phyloP scores from a whole-genome alignment of 2,329 filamentous ascomycete genomes.

The Colletotrichum brevisporum region DNA sequence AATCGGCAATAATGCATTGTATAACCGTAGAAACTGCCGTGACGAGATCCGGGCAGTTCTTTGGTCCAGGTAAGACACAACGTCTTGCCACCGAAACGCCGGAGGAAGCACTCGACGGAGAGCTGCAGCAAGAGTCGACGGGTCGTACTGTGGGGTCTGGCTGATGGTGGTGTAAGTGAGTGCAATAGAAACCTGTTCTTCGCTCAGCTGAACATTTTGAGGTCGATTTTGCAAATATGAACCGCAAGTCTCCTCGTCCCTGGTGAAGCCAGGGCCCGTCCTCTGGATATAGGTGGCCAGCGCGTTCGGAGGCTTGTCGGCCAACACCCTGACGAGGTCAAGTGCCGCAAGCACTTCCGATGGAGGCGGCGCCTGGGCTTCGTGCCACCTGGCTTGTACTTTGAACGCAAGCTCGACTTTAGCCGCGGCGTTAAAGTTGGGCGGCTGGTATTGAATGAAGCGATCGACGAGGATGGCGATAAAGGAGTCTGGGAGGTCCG shows the following conservation, averaged over 20 bases:
- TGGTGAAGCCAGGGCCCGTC: conserved; percentile 81
- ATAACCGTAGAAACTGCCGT: conserved; percentile 85
- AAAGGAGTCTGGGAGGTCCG: conserved; percentile 77
- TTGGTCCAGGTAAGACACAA: conserved; percentile 86
- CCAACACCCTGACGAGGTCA: conserved; percentile 76
- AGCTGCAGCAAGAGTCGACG: conserved; percentile 71
- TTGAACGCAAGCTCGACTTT: conserved; percentile 79
- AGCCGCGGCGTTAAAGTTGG: conserved; percentile 84
- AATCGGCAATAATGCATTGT: conserved; percentile 82
- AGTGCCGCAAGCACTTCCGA: conserved; percentile 79
- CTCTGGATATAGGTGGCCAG: conserved; percentile 80
- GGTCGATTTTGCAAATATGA: conserved; percentile 68
- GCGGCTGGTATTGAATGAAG: conserved; percentile 88
- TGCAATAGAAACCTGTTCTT: conserved; percentile 86
- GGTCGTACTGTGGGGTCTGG: conserved; percentile 67
- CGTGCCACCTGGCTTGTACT: conserved; percentile 76
- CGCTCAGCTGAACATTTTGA: conserved; percentile 74
- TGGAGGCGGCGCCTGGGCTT: conserved; percentile 73
- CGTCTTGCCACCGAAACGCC: conserved; percentile 78
- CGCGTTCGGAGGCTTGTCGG: conserved; percentile 68
- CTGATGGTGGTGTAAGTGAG: conserved; percentile 77
- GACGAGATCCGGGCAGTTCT: conserved; percentile 82
- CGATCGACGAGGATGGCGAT: conserved; percentile 87
- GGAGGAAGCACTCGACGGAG: conserved; percentile 73
- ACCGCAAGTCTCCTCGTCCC: conserved; percentile 77